Conservation (phyloP, 2,329 filamentous ascomycete species). For the Xylaria sp. region DNA sequence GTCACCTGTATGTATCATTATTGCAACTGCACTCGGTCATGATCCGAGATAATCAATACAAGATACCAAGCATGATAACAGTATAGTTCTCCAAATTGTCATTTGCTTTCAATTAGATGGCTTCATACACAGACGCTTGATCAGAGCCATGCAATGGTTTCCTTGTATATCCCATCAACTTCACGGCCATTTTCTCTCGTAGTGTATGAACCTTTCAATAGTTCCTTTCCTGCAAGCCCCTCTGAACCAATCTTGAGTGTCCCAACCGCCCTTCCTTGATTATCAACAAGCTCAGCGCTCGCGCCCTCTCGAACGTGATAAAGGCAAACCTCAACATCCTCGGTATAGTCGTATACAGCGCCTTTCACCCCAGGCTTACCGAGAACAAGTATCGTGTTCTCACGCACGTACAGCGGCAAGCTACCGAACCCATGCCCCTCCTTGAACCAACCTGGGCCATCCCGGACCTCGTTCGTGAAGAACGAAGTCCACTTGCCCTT, state of each 20-base stretch:
- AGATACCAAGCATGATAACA: not conserved
- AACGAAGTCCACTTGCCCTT: conserved; percentile 60
- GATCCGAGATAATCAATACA: conserved; percentile 2
- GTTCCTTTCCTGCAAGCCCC: conserved; percentile 53
- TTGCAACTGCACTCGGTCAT: not conserved
- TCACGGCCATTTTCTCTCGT: conserved; percentile 40
- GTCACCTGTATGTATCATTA: conserved; percentile 23
- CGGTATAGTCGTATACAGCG: conserved; percentile 60
- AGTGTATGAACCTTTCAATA: conserved; percentile 54
- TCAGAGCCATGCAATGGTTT: conserved; percentile 44
- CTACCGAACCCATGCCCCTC: conserved; percentile 70
- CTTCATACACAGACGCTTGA: not conserved
- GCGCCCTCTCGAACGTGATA: conserved; percentile 58
- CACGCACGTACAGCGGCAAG: conserved; percentile 68
- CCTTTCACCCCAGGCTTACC: conserved; percentile 55
- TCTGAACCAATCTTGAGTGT: conserved; percentile 54
- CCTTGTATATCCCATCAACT: conserved; percentile 39
- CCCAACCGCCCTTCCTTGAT: conserved; percentile 55
- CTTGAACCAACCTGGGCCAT: conserved; percentile 67
- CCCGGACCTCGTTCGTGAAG: conserved; percentile 61
- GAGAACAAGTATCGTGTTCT: conserved; percentile 62
- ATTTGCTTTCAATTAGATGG: not conserved
- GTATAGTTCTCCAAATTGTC: not conserved
- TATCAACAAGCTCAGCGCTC: conserved; percentile 56
- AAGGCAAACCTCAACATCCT: conserved; percentile 60